Evolutionary conservation across 495 filamentous ascomycete species (phyloP), one percentile per base, ranked within the genome.

Genomic region (Tuber calosporum): DNA sequence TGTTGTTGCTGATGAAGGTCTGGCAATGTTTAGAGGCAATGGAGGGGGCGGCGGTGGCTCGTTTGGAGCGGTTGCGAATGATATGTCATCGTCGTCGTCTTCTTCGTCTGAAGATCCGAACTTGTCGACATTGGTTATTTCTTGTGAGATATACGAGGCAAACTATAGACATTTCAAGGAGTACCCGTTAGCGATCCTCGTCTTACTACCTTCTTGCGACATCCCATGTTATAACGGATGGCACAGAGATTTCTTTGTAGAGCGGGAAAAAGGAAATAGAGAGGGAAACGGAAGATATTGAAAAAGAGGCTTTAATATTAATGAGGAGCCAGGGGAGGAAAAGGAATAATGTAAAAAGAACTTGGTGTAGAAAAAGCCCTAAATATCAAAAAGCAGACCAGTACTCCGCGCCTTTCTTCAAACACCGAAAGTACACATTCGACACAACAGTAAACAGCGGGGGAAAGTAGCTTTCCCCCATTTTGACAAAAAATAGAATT

Each of bases 81-180:
- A 80, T 22, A 78, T 79, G n/a, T 79, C 77, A 68, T 76, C 73
- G 11, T 79, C 76, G 22, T 78, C 76, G 8, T 75, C 73, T 26
- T 81, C 79, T 58, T 81, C 79, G 66, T 80, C 79, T 1, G 79
- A 81, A 39, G 79, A 80, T 42, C 69, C 79, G 42, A 78, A 78
- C 48, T 80, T 78, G 78, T 81, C 78, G 79, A 80, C 79, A 69
- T 80, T 81, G 71, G 66, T 80, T 78, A 81, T 80, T 74, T 81
- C 79, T 72, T 78, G 79, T 37, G 79, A 81, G 71, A 81, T 81
- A 69, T 81, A 81, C 36, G 69, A 75, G 22, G 79, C 73, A 48
- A 81, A 81, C 79, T 81, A 77, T 68, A 78, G 58, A 70, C 58
- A 78, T 77, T 68, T 75, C 41, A 15, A 70, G 72, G 62, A 80